Evolutionary conservation across 176 grass and related monocot genomes (phyloP), one percentile per base, ranked within the genome.

Genomic region (Hsuehochloa calcarea): DNA sequence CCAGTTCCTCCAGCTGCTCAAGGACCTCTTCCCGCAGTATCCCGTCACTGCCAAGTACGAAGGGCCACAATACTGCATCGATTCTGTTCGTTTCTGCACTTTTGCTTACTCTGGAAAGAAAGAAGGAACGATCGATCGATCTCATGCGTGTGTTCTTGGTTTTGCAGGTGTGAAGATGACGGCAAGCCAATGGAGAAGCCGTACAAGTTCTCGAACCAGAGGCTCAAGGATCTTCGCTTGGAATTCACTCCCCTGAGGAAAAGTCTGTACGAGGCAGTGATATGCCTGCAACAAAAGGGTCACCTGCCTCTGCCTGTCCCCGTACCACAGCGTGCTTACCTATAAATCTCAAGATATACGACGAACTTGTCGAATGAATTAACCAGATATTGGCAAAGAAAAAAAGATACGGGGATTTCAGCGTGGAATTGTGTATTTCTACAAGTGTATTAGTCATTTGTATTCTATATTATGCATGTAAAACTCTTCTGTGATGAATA

Each of bases 181-280:
- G 73, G 78, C 37, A 65, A 77, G 51, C 61, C 67, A 0, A 81
- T 80, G 85, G 80, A 15, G n/a, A 81, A 77, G 17, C 61, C 89
- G 44, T 91, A 85, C 44, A 88, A 47, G 69, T 91, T 85, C 43
- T 88, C 89, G 0, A 88, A 75, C 54, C 60, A 71, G 80, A 91
- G 85, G 89, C 6, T 88, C 14, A 85, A 26, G 63, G 85, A 88
- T 15, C 1, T 91, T 8, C 81, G 89, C 0, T 14, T 91, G 27
- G 80, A 88, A 3, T 91, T 90, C 80, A 90, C 84, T 31, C 79
- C 89, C 0, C 0, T 90, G 0, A 87, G 1, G 11, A 35, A 79
- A 17, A 90, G 89, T 0, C 34, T 90, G 41, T 73, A 83, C 3
- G 88, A 89, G 9, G 55, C 70, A 0, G 61, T 85, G 27, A 22